These are phyloP conservation scores for Alternaria sp. DNA, from an alignment of 2,329 filamentous ascomycete species.

Conservation along the genomic window DNA sequence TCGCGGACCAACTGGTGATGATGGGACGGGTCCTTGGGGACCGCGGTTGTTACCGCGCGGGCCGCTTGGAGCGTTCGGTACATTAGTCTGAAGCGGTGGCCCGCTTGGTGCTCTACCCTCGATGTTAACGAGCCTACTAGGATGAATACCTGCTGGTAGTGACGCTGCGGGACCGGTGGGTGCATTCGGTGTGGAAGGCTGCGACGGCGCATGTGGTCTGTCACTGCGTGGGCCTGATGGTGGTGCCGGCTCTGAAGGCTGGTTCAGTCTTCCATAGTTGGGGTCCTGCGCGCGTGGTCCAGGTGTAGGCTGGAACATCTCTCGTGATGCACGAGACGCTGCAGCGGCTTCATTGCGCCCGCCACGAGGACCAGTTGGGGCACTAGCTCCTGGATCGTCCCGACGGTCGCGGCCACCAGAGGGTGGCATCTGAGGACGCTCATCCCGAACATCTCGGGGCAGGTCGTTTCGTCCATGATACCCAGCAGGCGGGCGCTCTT, in stretches of 20 bases:
- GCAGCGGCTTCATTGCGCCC: constrained; percentile 47
- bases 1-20: constrained; percentile 40
- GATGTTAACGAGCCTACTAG: constrained; percentile 60
- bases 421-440: constrained; percentile 34
- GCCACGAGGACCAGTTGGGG: constrained; percentile 63
- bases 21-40: constrained; percentile 34
- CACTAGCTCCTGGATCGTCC: constrained; percentile 50
- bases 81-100: constrained; percentile 43
- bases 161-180: constrained; percentile 42
- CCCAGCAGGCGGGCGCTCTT: constrained; percentile 31
- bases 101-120: constrained; percentile 29
- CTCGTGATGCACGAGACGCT: constrained; percentile 44
- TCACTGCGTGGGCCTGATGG: constrained; percentile 64
- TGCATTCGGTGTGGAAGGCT: constrained; percentile 41
- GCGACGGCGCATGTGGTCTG: constrained; percentile 36
- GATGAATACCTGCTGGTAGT: constrained; percentile 60
- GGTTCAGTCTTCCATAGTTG: constrained; percentile 60
- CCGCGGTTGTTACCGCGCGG: constrained; percentile 42
- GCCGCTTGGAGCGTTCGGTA: constrained; percentile 46
- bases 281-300: constrained; percentile 53
- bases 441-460: constrained; percentile 43
- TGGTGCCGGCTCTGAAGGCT: constrained; percentile 56
- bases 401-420: constrained; percentile 50
- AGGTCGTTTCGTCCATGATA: constrained; percentile 39
- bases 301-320: constrained; percentile 51